Conservation (phyloP, 108 stramenopile species). For the Bacterosira constricta region DNA sequence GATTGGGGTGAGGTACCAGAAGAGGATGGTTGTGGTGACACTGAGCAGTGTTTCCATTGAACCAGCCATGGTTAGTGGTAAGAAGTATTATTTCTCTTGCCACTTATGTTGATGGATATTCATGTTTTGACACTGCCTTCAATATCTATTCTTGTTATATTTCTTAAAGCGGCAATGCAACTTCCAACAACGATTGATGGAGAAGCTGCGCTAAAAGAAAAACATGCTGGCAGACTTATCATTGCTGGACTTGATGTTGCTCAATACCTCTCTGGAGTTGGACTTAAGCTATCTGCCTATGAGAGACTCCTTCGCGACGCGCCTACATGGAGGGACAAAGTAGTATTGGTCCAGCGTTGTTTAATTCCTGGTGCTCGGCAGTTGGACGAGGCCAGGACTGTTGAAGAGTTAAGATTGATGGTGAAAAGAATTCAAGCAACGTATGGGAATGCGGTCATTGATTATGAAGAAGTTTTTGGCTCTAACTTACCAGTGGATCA, state of each 20-base stretch:
- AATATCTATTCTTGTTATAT: background rate
- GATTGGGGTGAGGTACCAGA: constrained; percentile 71
- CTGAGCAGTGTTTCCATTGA: constrained; percentile 88
- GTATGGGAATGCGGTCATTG: constrained; percentile 58
- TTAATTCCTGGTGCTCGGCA: constrained; percentile 51
- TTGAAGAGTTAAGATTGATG: constrained; percentile 37
- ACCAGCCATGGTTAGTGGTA: constrained; percentile 39
- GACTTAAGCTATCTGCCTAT: constrained; percentile 79
- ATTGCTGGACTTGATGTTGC: constrained; percentile 70
- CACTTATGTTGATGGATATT: background rate
- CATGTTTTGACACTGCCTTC: background rate
- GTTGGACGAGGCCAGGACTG: constrained; percentile 57
- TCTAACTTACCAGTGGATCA: constrained; percentile 38
- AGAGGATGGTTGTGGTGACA: constrained; percentile 72
- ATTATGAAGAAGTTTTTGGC: constrained; percentile 57
- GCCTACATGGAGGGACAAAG: constrained; percentile 54
- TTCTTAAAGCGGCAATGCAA: constrained; percentile 13
- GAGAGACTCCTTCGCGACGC: constrained; percentile 71
- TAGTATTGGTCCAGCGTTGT: constrained; percentile 75
- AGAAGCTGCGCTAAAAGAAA: constrained; percentile 39
- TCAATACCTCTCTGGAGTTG: constrained; percentile 68
- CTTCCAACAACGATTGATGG: constrained; percentile 18
- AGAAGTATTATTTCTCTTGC: background rate
- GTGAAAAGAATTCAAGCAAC: constrained; percentile 40
- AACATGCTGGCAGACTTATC: constrained; percentile 53